A percentile compares a stretch with the other conserved stretches of the same genome.
These are phyloP conservation scores for Myochromella boudieri DNA, from an alignment of 768 basidiomycete genomes.

Conservation along the genomic window DNA sequence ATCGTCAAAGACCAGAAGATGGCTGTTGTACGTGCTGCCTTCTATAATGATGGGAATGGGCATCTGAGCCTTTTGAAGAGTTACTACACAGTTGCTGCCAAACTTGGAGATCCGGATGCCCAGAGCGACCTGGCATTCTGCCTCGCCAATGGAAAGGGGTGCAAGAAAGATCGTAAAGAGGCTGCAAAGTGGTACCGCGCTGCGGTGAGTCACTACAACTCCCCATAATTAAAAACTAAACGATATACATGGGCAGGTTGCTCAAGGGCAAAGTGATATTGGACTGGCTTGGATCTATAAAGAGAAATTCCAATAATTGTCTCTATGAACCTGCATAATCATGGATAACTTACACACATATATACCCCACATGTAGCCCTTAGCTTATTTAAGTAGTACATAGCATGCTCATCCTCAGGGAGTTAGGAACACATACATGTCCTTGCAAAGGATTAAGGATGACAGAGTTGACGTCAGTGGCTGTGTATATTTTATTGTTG, in stretches of 20 bases:
- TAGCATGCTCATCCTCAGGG: background rate
- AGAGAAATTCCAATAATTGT: constrained; percentile 62
- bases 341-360: too few relatives aligned
- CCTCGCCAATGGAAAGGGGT: constrained; percentile 82
- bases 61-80: constrained; percentile 40
- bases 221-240: background rate
- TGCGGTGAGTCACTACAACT: constrained; percentile 50
- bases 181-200: constrained; percentile 89
- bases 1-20: constrained; percentile 85
- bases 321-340: background rate
- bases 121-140: constrained; percentile 86
- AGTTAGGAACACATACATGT: too few relatives aligned
- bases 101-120: constrained; percentile 83
- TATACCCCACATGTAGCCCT: too few relatives aligned
- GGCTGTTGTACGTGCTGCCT: constrained; percentile 62
- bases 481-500: too few relatives aligned
- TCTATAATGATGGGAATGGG: constrained; percentile 1
- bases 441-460: too few relatives aligned
- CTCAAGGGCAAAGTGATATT: constrained; percentile 77
- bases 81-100: constrained; percentile 83
- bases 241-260: constrained; percentile 28
- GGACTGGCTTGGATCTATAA: constrained; percentile 93
- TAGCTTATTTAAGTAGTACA: background rate
- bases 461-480: too few relatives aligned
- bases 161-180: constrained; percentile 84